Conservation (phyloP, 2,329 filamentous ascomycete genomes). For the Xylariaceae sp. region DNA sequence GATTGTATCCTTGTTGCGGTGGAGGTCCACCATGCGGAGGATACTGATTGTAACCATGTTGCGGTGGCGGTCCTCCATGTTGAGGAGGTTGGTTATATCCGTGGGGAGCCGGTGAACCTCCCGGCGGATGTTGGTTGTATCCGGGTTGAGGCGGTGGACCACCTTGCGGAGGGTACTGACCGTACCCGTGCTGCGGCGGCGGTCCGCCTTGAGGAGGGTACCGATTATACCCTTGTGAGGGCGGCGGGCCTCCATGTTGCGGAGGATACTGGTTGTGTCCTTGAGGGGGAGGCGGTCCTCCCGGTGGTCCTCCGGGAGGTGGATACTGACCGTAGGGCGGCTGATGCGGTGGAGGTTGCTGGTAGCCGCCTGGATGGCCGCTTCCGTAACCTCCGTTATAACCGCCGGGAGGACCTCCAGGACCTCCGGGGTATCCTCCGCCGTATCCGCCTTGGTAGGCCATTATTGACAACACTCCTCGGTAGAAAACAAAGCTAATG, state of each 20-base stretch:
- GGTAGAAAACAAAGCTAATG: not conserved
- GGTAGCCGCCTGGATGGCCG: slow-evolving; percentile 12
- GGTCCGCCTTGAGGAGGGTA: not conserved
- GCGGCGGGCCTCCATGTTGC: slow-evolving; percentile 12
- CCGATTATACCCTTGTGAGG: not conserved
- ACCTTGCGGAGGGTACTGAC: not conserved
- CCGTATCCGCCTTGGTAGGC: slow-evolving; percentile 24
- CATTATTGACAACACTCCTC: slow-evolving; percentile 22
- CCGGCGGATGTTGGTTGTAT: not conserved
- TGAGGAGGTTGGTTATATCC: not conserved
- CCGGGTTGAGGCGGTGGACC: slow-evolving; percentile 5
- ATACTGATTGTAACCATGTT: slow-evolving; percentile 15
- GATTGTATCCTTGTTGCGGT: slow-evolving; percentile 23
- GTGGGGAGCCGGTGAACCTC: not conserved
- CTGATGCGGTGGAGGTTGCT: slow-evolving; percentile 15
- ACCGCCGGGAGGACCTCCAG: not conserved
- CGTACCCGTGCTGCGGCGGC: slow-evolving; percentile 24
- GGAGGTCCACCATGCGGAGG: not conserved
- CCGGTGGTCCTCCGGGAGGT: not conserved
- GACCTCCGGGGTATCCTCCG: not conserved
- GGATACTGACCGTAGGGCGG: not conserved
- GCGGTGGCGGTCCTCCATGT: slow-evolving; percentile 6
- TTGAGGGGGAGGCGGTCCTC: not conserved
- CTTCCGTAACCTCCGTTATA: slow-evolving; percentile 2
- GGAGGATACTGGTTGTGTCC: slow-evolving; percentile 23